Base-by-base conservation (phyloP, 2,329 filamentous ascomycete species). In the Botrytis porri region DNA sequence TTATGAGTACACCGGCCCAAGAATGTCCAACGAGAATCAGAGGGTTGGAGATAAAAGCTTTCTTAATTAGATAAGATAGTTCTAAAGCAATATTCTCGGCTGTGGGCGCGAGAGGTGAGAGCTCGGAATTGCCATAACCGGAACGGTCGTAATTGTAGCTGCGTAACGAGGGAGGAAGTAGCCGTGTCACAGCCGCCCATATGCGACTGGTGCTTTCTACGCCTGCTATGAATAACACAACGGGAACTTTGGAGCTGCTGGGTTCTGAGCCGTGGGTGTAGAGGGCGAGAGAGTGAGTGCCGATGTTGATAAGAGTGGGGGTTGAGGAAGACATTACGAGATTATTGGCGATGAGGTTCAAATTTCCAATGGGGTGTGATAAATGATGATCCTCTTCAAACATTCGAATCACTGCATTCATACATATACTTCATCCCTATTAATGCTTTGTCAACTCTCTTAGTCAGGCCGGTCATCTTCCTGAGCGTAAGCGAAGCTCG, bases 131-230 rank as follows among this genome's bases (percentile, higher is more conserved):
- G 29, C 74, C 48, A 61, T 72, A 76, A 10, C 76, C 76, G 16
- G 76, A 66, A 25, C 76, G 73, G 54, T 77, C 75, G 71, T 77
- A 76, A 18, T 62, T 70, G 70, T 77, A 77, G 69, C 51, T 73
- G 54, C 67, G 72, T 2, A 75, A 12, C 0, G 60, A 73, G 12
- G 73, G 48, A 43, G 71, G n/a, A 1, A 76, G 69, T 25, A 74
- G 65, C 3, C 76, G 72, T 8, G 62, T 62, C n/a, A 74, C 75
- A 10, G 74, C 76, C 2, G 67, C 70, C 76, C 75, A 76, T 32
- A 25, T 32, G 18, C 72, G 63, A 25, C 25, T 69, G 41, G 69
- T 73, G 61, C 67, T 62, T 72, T 9, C 43, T 6, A 63, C 32
- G 3, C 69, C 59, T 4, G 69, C 54, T 18, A 63, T 41, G 22